Evolutionary conservation across 148 eudicot species (phyloP).

Genomic region (Silene conica): DNA sequence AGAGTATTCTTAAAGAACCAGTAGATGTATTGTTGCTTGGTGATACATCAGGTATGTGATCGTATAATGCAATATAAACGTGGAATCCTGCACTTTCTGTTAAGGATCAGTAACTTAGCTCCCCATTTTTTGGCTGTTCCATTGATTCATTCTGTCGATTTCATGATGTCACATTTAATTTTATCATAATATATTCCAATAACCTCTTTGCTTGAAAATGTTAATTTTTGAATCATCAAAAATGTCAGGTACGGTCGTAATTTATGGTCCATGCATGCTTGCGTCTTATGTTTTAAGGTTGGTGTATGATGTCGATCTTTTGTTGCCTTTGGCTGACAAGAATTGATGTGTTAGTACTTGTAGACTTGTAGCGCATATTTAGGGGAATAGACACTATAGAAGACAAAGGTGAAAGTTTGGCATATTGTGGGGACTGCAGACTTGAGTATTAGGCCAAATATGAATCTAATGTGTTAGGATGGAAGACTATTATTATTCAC

Average conservation of each 20-base stretch:
- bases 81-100: background rate
- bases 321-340: background rate
- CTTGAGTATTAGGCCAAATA: background rate
- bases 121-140: background rate
- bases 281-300: background rate
- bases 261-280: background rate
- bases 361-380: background rate
- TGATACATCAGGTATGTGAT: slow-evolving; percentile 9
- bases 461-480: background rate
- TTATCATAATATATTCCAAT: background rate
- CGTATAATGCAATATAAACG: background rate
- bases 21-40: slow-evolving; percentile 27
- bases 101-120: background rate
- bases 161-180: background rate
- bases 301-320: background rate
- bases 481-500: background rate
- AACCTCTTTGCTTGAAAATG: background rate
- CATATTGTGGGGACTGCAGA: background rate
- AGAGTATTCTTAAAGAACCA: slow-evolving; percentile 36
- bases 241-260: background rate
- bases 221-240: background rate
- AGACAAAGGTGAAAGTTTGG: background rate
- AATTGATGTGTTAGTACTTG: background rate
- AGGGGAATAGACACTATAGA: background rate
- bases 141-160: slow-evolving; percentile 3